Base-by-base conservation (phyloP, 1,139 yeast genomes). In the Candida frijolesensis region DNA sequence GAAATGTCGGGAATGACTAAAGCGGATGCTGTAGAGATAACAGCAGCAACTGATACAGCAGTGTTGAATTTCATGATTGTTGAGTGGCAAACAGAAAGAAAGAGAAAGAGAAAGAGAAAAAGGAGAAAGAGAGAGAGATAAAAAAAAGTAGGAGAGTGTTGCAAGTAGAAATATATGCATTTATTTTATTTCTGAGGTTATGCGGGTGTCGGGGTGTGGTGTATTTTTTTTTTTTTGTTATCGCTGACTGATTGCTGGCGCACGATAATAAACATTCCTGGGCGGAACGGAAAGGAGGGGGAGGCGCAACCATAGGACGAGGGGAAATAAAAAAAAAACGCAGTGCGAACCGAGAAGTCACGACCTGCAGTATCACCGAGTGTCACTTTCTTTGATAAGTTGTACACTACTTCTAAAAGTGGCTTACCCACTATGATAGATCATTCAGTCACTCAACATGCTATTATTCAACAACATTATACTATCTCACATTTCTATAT, bases 1-100 rank as follows among this genome's bases (percentile, higher is more conserved):
- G 51, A 18, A 11, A 48, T 42, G 25, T 45, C 51, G n/a, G 51
- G 51, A 18, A 48, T 41, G 19, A 48, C 45, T 35, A 48, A 48
- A 11, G 48, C 27, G 4, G 44, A 41, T 16, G 25, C 48, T 15
- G 48, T 35, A 11, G 51, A 37, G 11, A 39, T 40, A 29, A 42
- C 41, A n/a, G 41, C 16, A 18, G 39, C 49, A 37, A 35, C 41
- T 10, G 42, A 44, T 35, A 44, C 27, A 35, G 29, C 35, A 15
- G 41, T 44, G 29, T 25, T 44, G 7, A 44, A 10, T 29, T 18
- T 44, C 46, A 44, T 44, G 9, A 7, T 33, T 25, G 19, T 22
- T 39, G 22, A n/a, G 32, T 16, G 5, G 8, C 11, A 42, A 11
- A 42, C 15, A 42, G 10, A 33, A 25, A 33, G 38, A 16, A 11